phyloP scores from a whole-genome alignment of 1,139 yeast genomes.

The Yamadazyma mexicana region DNA sequence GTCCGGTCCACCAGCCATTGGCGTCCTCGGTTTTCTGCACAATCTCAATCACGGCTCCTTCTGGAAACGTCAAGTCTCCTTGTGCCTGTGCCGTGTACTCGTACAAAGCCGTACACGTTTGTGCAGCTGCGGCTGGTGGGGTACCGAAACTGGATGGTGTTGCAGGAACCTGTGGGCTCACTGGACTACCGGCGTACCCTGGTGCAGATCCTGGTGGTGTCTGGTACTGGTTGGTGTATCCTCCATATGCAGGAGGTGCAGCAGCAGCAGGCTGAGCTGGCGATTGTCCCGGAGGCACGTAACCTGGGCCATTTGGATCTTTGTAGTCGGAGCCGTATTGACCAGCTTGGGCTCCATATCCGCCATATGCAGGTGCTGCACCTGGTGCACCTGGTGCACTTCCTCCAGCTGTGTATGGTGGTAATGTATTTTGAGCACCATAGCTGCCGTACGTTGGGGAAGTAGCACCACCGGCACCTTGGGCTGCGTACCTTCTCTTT shows the following conservation, averaged over 20 bases:
- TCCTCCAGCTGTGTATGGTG: slow-evolving; percentile 28
- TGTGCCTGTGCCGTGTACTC: slow-evolving; percentile 83
- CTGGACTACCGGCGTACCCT: slow-evolving; percentile 13
- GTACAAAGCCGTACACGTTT: slow-evolving; percentile 72
- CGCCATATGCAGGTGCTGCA: slow-evolving; percentile 20
- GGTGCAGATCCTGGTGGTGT: slow-evolving; percentile 18
- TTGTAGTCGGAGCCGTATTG: slow-evolving; percentile 16
- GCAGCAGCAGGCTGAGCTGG: slow-evolving; percentile 3
- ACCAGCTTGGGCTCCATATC: slow-evolving; percentile 12
- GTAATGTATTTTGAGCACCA: slow-evolving; percentile 25
- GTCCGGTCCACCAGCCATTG: slow-evolving; percentile 99
- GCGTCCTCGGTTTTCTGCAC: slow-evolving; percentile 79
- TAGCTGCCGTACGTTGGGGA: slow-evolving; percentile 25
- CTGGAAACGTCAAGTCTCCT: slow-evolving; percentile 84
- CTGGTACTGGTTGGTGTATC: slow-evolving; percentile 4
- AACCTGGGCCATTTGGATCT: slow-evolving; percentile 19
- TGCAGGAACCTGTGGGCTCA: slow-evolving; percentile 23
- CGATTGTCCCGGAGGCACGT: slow-evolving; percentile 11
- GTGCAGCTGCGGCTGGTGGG: slow-evolving; percentile 25
- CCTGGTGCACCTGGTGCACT: slow-evolving; percentile 17
- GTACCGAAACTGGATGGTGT: slow-evolving; percentile 39
- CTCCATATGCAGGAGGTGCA: slow-evolving; percentile 9
- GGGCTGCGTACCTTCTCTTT: slow-evolving; percentile 66
- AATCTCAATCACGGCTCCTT: slow-evolving; percentile 84
- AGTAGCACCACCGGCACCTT: slow-evolving; percentile 33